Conservation (phyloP, 2,329 filamentous ascomycete genomes). For the Phialophora tarda region DNA sequence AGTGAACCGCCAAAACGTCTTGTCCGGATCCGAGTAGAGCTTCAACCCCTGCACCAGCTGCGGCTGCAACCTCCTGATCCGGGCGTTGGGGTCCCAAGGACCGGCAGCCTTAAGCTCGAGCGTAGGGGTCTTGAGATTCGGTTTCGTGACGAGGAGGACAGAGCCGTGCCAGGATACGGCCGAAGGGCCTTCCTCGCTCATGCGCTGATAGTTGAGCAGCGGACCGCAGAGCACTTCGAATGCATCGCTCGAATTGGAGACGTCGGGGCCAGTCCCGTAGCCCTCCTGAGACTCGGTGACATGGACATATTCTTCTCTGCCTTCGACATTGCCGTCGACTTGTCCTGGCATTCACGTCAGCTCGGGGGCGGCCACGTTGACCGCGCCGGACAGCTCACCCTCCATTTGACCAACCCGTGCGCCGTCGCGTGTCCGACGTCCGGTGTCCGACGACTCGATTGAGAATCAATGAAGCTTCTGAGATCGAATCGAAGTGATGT, state of each 20-base stretch:
- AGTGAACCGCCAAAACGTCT: slow-evolving; percentile 65
- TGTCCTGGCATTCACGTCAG: slow-evolving; percentile 23
- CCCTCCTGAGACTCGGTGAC: slow-evolving; percentile 33
- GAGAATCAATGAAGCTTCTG: neutral
- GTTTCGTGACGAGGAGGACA: slow-evolving; percentile 79
- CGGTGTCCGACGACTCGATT: neutral
- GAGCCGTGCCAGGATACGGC: slow-evolving; percentile 75
- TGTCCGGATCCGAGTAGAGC: slow-evolving; percentile 64
- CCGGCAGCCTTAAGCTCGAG: slow-evolving; percentile 65
- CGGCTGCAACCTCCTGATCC: slow-evolving; percentile 9
- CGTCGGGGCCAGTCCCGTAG: slow-evolving; percentile 37
- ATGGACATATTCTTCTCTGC: slow-evolving; percentile 12
- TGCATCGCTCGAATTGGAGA: slow-evolving; percentile 37
- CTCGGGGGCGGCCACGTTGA: neutral
- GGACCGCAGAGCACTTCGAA: slow-evolving; percentile 56
- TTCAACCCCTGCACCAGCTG: slow-evolving; percentile 55
- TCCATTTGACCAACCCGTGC: slow-evolving; percentile 1
- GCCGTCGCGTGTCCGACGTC: neutral
- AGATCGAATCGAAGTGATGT: neutral
- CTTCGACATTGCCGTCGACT: slow-evolving; percentile 20
- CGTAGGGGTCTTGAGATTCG: slow-evolving; percentile 67
- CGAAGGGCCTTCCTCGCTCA: slow-evolving; percentile 43
- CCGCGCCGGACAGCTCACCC: neutral
- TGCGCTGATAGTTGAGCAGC: slow-evolving; percentile 56
- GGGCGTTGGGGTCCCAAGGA: slow-evolving; percentile 18